Conservation (phyloP, 176 grass and related monocot genomes). For the Oryza australiensis region DNA sequence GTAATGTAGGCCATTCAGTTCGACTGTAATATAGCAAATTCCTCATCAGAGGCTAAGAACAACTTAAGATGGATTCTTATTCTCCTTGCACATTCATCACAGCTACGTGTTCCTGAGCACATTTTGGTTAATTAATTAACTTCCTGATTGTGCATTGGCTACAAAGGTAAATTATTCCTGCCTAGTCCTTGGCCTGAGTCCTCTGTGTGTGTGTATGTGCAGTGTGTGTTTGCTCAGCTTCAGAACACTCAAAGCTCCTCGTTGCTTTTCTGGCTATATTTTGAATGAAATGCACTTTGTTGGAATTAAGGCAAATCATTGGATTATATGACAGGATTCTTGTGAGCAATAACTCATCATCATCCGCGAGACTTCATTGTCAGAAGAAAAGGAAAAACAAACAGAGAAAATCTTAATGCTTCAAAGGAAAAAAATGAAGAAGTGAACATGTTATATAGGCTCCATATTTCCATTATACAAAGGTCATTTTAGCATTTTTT, state of each 20-base stretch:
- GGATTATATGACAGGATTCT: too few species aligned
- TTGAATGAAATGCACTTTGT: too few species aligned
- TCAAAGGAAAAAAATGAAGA: too few species aligned
- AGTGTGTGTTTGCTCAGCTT: neutral
- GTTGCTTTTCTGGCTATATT: neutral
- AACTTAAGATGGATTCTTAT: conserved; percentile 13
- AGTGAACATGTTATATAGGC: too few species aligned
- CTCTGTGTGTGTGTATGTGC: too few species aligned
- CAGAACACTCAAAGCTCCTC: neutral
- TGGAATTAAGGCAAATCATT: too few species aligned
- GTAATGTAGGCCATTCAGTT: conserved; percentile 37
- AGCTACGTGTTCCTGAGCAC: neutral
- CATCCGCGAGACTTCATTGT: too few species aligned
- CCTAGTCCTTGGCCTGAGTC: neutral
- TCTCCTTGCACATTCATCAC: neutral
- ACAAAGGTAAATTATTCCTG: neutral
- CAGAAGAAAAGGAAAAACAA: too few species aligned
- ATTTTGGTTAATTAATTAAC: neutral
- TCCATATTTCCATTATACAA: too few species aligned
- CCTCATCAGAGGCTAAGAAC: conserved; percentile 26
- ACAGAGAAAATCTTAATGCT: too few species aligned
- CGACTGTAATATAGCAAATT: conserved; percentile 46
- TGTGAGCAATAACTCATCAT: too few species aligned
- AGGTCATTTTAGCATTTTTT: too few species aligned
- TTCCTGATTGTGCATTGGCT: neutral